phyloP scores from a whole-genome alignment of 208 protist species.

The Herpetomonas muscarum region DNA sequence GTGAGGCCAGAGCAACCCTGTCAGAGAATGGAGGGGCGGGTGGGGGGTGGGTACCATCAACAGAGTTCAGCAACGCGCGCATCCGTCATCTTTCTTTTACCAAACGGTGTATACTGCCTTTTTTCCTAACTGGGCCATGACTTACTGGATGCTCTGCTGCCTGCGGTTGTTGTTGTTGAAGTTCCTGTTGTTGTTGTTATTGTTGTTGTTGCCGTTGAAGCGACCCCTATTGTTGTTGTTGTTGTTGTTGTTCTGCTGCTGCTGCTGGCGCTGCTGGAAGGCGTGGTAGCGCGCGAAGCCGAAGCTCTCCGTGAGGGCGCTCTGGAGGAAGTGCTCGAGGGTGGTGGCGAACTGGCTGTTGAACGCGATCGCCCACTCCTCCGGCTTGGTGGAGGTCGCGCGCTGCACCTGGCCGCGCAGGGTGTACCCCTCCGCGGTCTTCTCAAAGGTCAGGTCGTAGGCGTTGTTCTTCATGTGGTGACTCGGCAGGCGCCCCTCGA shows the following conservation, averaged over 20 bases:
- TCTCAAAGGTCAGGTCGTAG: constrained; percentile 72
- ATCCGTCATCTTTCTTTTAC: constrained; percentile 6
- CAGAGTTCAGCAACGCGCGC: too few species aligned
- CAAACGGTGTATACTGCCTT: too few species aligned
- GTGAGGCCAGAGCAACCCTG: too few species aligned
- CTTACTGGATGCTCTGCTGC: constrained; percentile 8
- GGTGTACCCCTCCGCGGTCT: constrained; percentile 48
- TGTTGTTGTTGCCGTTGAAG: constrained; percentile 14
- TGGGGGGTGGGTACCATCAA: too few species aligned
- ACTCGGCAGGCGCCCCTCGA: constrained; percentile 38
- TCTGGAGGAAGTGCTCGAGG: constrained; percentile 80
- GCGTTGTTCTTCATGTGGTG: constrained; percentile 74
- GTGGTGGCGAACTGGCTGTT: constrained; percentile 79
- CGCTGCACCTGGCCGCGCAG: constrained; percentile 70
- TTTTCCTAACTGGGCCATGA: too few species aligned
- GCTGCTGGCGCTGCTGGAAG: constrained; percentile 13
- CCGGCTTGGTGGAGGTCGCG: constrained; percentile 40
- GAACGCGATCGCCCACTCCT: constrained; percentile 78
- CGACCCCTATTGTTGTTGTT: constrained; percentile 15
- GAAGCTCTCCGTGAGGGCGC: constrained; percentile 80
- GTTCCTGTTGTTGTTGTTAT: constrained; percentile 20
- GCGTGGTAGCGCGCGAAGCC: constrained; percentile 50
- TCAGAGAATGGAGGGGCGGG: too few species aligned
- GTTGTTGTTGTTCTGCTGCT: constrained; percentile 14
- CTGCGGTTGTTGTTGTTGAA: constrained; percentile 23